phyloP scores from a whole-genome alignment of 306 rosid species.

The Cucurbita ficifolia region DNA sequence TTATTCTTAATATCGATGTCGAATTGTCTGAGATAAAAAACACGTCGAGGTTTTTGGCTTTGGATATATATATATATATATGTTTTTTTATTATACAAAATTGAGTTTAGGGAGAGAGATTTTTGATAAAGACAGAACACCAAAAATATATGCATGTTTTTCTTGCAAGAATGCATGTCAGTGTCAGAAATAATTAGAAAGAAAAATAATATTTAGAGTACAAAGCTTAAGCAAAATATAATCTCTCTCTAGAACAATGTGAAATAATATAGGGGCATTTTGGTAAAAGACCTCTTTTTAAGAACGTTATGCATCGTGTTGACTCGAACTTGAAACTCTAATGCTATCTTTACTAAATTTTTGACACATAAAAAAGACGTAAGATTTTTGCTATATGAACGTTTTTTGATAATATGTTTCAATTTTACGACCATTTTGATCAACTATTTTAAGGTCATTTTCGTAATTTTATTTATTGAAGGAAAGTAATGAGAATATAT shows the following conservation, averaged over 20 bases:
- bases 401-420: no score
- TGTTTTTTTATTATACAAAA: neutral
- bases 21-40: neutral
- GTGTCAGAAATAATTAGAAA: neutral
- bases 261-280: neutral
- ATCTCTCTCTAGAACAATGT: neutral
- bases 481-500: no score
- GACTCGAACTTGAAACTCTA: no score
- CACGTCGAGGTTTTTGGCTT: no score
- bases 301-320: neutral
- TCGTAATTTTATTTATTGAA: no score
- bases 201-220: neutral
- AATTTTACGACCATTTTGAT: no score
- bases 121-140: neutral
- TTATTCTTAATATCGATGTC: neutral
- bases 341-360: no score
- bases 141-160: neutral
- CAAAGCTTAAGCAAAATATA: neutral
- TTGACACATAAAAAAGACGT: no score
- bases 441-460: no score
- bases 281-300: neutral
- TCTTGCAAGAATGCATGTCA: conserved; percentile 1
- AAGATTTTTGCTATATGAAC: no score
- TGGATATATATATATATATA: no score
- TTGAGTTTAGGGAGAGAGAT: no score